Percentiles rank a stretch among this genome's conserved stretches.
Evolutionary conservation across 1,284 basidiomycete genomes (phyloP).

Genomic region (Dichomitus squalens): DNA sequence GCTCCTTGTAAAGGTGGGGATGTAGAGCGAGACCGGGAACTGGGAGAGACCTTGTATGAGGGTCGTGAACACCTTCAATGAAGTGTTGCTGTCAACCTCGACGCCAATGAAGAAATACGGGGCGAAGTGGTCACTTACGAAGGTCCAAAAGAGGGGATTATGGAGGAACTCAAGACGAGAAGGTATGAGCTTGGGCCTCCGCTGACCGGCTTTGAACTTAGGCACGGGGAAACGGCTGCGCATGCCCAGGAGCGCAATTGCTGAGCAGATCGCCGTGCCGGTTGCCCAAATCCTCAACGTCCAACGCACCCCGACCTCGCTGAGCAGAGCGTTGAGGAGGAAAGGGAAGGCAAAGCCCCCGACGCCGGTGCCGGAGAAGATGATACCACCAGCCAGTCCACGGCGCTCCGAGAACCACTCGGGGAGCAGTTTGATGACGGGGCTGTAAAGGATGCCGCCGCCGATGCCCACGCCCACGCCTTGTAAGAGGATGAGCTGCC

Average conservation of each 20-base stretch:
- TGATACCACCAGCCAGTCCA: constrained; percentile 31
- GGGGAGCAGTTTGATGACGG: constrained; percentile 26
- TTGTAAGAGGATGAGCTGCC: constrained; percentile 32
- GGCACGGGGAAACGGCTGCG: constrained; percentile 28
- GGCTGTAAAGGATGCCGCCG: constrained; percentile 28
- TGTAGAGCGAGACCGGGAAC: constrained; percentile 34
- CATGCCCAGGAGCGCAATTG: constrained; percentile 26
- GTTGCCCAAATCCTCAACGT: constrained; percentile 30
- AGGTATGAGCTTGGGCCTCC: constrained; percentile 27
- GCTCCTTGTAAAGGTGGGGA: constrained; percentile 27
- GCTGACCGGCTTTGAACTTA: constrained; percentile 19
- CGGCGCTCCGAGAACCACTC: too few species aligned
- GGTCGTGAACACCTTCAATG: constrained; percentile 18
- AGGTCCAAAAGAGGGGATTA: constrained; percentile 27
- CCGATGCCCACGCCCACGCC: constrained; percentile 29
- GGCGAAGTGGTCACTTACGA: constrained; percentile 17
- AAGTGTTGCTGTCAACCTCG: neutral
- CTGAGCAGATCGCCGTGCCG: constrained; percentile 18
- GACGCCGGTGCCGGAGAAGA: constrained; percentile 31
- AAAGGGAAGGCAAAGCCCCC: constrained; percentile 33
- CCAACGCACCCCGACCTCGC: constrained; percentile 28
- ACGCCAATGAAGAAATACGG: neutral
- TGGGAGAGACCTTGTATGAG: constrained; percentile 31
- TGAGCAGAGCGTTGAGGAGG: constrained; percentile 28
- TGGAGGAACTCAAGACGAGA: constrained; percentile 28